Base-by-base conservation (phyloP, 495 filamentous ascomycete species). In the Staphylotrichum longicolle region DNA sequence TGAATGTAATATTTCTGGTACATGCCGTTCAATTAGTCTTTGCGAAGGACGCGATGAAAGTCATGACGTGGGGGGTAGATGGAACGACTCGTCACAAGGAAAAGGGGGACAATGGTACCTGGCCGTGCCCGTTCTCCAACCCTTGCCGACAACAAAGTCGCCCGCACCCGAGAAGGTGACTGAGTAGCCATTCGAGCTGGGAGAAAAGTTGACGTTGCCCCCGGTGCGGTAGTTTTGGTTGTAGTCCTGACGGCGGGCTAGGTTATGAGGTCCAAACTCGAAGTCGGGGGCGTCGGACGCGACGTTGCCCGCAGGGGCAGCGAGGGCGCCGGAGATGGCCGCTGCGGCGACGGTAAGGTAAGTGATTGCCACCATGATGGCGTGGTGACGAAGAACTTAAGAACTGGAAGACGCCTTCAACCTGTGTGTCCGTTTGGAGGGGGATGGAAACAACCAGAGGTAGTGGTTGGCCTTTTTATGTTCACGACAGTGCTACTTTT, bases 131-230 rank as follows among this genome's bases (percentile, higher is more conserved):
- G 75, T 76, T 49, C 73, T 74, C 83, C 82, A 85, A 15, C 83
- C 83, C 72, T 84, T 85, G 35, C 85, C 85, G 14, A 78, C 81
- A 46, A 84, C 81, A 47, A 85, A 86, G 71, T 84, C 81, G 20
- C 79, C 81, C n/a, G 72, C 73, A 60, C 77, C 67, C 27, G 71
- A 73, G 46, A 75, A 75, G 14, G 44, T 63, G 20, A 75, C 72
- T 12, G 72, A 74, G 65, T 72, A 76, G 37, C 68, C 69, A 40
- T 69, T 68, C 30, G 30, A 49, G 20, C 32, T 39, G 11, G 72
- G 62, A 9, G 32, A 50, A 61, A 70, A 73, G 44, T 70, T 66
- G 64, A 74, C 69, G 56, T 53, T 72, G 52, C 72, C 74, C 45
- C 70, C 66, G 14, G 74, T 70, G 55, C 69, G 71, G 58, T 72